Conservation (phyloP, 768 basidiomycete species). For the Russula sp. region DNA sequence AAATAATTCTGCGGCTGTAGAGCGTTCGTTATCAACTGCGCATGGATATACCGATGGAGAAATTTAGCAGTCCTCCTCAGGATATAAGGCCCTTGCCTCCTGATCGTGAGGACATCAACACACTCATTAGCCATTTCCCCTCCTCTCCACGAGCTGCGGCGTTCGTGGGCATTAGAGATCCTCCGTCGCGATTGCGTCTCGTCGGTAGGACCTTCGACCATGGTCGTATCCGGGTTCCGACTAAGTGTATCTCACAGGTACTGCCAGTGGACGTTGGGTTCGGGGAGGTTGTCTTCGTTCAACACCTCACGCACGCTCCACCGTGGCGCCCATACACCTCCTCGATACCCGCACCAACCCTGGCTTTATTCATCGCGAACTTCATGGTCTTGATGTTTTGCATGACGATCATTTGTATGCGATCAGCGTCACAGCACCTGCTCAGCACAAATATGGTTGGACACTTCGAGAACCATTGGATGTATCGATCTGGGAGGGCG, state of each 20-base stretch:
- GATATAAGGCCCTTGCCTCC: slow-evolving; percentile 5
- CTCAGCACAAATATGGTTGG: slow-evolving; percentile 20
- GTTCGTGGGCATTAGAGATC: slow-evolving; percentile 62
- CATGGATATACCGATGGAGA: background rate
- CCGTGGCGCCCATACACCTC: slow-evolving; percentile 47
- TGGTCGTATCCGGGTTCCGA: background rate
- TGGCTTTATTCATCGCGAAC: slow-evolving; percentile 48
- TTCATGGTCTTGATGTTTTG: slow-evolving; percentile 62
- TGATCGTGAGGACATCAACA: background rate
- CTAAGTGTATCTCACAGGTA: slow-evolving; percentile 37
- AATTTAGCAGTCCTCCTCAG: background rate
- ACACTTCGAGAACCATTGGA: slow-evolving; percentile 60
- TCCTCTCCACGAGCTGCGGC: slow-evolving; percentile 57
- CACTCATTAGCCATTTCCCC: slow-evolving; percentile 39
- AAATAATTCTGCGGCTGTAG: background rate
- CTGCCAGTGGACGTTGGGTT: slow-evolving; percentile 85
- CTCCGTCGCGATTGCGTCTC: slow-evolving; percentile 50
- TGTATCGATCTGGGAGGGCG: slow-evolving; percentile 68
- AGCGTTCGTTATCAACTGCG: background rate
- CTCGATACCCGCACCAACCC: slow-evolving; percentile 25
- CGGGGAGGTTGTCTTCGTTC: slow-evolving; percentile 70
- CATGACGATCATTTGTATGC: slow-evolving; percentile 48
- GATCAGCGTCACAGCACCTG: slow-evolving; percentile 39
- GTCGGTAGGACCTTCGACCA: slow-evolving; percentile 31
- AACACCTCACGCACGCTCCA: slow-evolving; percentile 64